phyloP scores from a whole-genome alignment of 2,329 filamentous ascomycete genomes.

The Hysterium pulicare region DNA sequence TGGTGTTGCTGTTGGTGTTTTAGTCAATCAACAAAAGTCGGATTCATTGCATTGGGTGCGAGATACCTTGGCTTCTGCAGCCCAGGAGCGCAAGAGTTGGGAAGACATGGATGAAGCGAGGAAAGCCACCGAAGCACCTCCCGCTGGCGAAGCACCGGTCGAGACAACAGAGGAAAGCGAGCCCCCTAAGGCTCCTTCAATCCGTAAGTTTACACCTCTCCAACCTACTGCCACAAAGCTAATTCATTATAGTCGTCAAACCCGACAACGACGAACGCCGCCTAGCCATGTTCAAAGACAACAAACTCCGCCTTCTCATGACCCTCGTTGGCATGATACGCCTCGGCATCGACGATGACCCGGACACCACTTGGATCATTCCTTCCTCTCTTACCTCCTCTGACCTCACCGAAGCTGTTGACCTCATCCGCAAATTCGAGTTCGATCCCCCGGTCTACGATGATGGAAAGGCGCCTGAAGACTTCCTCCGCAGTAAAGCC shows the following conservation, averaged over 20 bases:
- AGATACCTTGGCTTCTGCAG: slow-evolving; percentile 63
- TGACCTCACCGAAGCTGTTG: slow-evolving; percentile 65
- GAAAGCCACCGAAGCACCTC: slow-evolving; percentile 39
- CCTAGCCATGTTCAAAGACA: slow-evolving; percentile 82
- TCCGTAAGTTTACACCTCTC: slow-evolving; percentile 28
- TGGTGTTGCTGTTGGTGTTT: slow-evolving; percentile 71
- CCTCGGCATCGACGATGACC: slow-evolving; percentile 64
- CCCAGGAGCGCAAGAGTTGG: slow-evolving; percentile 73
- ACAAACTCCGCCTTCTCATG: slow-evolving; percentile 81
- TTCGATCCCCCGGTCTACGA: slow-evolving; percentile 76
- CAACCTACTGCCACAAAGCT: slow-evolving; percentile 27
- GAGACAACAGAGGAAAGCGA: slow-evolving; percentile 29
- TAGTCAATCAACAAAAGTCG: slow-evolving; percentile 75
- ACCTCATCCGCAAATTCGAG: slow-evolving; percentile 72
- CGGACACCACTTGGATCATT: slow-evolving; percentile 75
- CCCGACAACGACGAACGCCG: slow-evolving; percentile 65
- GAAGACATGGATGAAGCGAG: slow-evolving; percentile 66
- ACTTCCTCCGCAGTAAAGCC: slow-evolving; percentile 73
- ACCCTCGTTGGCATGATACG: slow-evolving; percentile 68
- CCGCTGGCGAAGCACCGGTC: slow-evolving; percentile 18
- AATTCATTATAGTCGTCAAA: slow-evolving; percentile 31
- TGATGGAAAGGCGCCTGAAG: slow-evolving; percentile 68
- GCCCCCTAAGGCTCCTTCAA: slow-evolving; percentile 41
- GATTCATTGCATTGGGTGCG: slow-evolving; percentile 82
- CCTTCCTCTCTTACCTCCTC: slow-evolving; percentile 63